These are phyloP conservation scores for Uronychia setigera DNA, from an alignment of 73 alveolate species.

Conservation along the genomic window DNA sequence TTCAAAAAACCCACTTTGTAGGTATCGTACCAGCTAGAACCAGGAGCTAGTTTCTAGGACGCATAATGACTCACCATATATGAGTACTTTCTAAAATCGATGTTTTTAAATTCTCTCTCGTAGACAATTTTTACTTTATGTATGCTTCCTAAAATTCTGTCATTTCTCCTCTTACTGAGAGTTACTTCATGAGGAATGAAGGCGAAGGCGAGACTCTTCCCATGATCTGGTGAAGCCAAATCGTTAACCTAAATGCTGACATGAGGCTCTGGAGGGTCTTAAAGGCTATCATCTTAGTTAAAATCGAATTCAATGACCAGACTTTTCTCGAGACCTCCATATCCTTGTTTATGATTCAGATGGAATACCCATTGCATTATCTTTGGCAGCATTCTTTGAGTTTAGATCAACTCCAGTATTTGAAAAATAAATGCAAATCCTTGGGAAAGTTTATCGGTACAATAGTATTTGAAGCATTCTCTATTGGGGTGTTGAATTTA, in stretches of 20 bases:
- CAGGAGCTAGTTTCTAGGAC: not conserved
- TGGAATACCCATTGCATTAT: constrained; percentile 22
- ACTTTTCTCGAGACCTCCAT: constrained; percentile 12
- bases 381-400: not conserved
- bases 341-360: constrained; percentile 1
- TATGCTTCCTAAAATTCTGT: not conserved
- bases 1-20: constrained; percentile 32
- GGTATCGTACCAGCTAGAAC: not conserved
- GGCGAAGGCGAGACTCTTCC: constrained; percentile 18
- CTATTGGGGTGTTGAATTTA: constrained; percentile 20
- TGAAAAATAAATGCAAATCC: constrained; percentile 50
- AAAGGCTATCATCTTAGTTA: not conserved
- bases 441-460: constrained; percentile 27
- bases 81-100: not conserved
- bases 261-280: constrained; percentile 54
- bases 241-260: constrained; percentile 25
- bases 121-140: constrained; percentile 28
- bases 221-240: constrained; percentile 9
- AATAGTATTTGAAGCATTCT: constrained; percentile 20
- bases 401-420: constrained; percentile 3
- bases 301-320: constrained; percentile 56
- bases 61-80: not conserved
- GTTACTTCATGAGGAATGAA: constrained; percentile 22
- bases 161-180: not conserved
- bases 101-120: constrained; percentile 6